Base-by-base conservation (phyloP, 495 filamentous ascomycete genomes). In the Darksidea phi region DNA sequence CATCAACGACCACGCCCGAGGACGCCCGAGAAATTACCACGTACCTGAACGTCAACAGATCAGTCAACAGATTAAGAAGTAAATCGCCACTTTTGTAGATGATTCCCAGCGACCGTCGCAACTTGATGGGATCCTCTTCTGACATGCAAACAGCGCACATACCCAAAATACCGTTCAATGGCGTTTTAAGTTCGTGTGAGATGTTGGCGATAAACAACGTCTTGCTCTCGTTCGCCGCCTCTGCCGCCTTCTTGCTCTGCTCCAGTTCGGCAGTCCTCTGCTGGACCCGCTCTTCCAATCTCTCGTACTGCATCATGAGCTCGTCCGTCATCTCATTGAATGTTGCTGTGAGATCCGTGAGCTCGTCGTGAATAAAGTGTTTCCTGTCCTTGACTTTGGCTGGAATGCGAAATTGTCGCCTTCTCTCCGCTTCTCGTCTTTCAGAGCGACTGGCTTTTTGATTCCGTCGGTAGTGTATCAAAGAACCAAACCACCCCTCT, bases 301-400 rank as follows among this genome's bases (percentile, higher is more conserved):
- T 84, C 47, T 82, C 83, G 63, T 96, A 96, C 67, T 96, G 92
- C 70, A 88, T 87, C 61, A 89, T 78, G 34, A 96, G 76, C 67
- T 97, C 91, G 45, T 95, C 90, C 0, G 88, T 87, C 91, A 97
- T 97, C 60, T 89, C 88, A 67, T 97, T 97, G 72, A 94, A 97
- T 0, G 90, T 94, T 46, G 77, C 73, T 0, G 91, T 95, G 20
- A 96, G 77, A 65, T 96, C 91, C 0, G 90, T 93, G 12, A 96
- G 76, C 68, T 96, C 91, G 69, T 96, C 91, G 10, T 88, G 88
- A 34, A 96, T 77, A 23, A 83, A 74, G 63, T 91, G 86, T 50
- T 86, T 88, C 11, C 84, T 77, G 56, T 89, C 86, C 47, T 84
- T 83, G 3, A 96, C 92, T 71, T 86, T 88, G 7, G 81, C 84